These are phyloP conservation scores for Cordyceps farinosa DNA, from an alignment of 2,329 filamentous ascomycete species.

Conservation along the genomic window DNA sequence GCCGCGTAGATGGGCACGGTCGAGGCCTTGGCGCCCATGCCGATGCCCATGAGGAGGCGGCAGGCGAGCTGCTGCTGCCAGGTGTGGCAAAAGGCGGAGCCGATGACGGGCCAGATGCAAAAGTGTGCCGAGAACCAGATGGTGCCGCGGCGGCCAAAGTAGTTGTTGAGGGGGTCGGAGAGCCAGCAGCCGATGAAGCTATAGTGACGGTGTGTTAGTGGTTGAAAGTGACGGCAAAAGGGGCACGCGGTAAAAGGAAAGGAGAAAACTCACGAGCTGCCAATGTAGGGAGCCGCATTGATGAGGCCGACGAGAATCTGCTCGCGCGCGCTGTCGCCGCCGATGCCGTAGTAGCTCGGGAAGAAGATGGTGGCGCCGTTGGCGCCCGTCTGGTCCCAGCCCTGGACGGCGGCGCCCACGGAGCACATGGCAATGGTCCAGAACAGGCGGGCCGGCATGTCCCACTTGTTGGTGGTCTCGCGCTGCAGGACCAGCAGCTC, in stretches of 20 bases:
- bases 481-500: constrained; percentile 58
- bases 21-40: constrained; percentile 72
- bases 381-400: constrained; percentile 64
- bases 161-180: constrained; percentile 59
- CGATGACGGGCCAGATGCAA: constrained; percentile 66
- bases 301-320: constrained; percentile 60
- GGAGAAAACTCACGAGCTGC: constrained; percentile 33
- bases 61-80: constrained; percentile 70
- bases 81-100: constrained; percentile 64
- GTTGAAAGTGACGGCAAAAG: background rate
- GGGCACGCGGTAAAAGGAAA: too few species aligned
- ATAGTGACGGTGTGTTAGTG: background rate
- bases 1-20: constrained; percentile 74
- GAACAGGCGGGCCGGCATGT: constrained; percentile 58
- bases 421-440: constrained; percentile 66
- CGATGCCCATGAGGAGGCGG: constrained; percentile 71
- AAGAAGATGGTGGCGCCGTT: constrained; percentile 64
- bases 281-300: constrained; percentile 55
- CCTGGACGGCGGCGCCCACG: constrained; percentile 66
- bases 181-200: constrained; percentile 57
- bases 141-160: constrained; percentile 42
- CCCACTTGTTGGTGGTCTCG: constrained; percentile 66
- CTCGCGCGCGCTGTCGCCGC: constrained; percentile 32
- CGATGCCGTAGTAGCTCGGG: constrained; percentile 48
- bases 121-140: constrained; percentile 75